Evolutionary conservation across 768 basidiomycete species (phyloP).

Genomic region (Xerocomellus amylosporus): DNA sequence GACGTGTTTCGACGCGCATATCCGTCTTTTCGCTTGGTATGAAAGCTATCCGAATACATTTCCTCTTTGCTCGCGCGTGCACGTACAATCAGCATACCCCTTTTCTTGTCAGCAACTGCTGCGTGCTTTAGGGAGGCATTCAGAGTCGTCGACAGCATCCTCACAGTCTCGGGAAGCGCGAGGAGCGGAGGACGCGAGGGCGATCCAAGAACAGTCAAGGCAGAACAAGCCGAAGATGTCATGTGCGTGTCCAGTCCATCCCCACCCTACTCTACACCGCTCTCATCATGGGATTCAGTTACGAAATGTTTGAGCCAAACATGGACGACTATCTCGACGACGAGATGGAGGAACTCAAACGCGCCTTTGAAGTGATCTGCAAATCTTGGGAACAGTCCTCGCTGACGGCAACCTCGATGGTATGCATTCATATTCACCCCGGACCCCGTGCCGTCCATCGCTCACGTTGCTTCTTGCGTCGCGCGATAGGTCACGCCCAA

Average conservation of each 20-base stretch:
- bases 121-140: conserved; percentile 89
- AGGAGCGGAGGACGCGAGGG: conserved; percentile 2
- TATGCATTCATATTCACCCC: conserved; percentile 23
- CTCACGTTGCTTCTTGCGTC: neutral
- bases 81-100: conserved; percentile 64
- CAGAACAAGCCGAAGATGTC: conserved; percentile 72
- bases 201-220: conserved; percentile 34
- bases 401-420: conserved; percentile 27
- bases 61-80: conserved; percentile 72
- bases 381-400: conserved; percentile 71
- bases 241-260: conserved; percentile 50
- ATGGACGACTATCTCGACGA: conserved; percentile 99
- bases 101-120: conserved; percentile 81
- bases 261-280: neutral
- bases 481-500: conserved; percentile 10
- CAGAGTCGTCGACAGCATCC: conserved; percentile 76
- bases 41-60: conserved; percentile 84
- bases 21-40: neutral
- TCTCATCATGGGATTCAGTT: conserved; percentile 46
- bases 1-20: neutral
- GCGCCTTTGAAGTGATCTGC: conserved; percentile 69
- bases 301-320: conserved; percentile 91
- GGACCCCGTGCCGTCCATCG: neutral
- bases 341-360: conserved; percentile 81
- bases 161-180: conserved; percentile 46